Percentiles rank a stretch among this genome's conserved stretches.
phyloP scores from a whole-genome alignment of 805 yeast genomes.

The Kluyveromyces lactis region DNA sequence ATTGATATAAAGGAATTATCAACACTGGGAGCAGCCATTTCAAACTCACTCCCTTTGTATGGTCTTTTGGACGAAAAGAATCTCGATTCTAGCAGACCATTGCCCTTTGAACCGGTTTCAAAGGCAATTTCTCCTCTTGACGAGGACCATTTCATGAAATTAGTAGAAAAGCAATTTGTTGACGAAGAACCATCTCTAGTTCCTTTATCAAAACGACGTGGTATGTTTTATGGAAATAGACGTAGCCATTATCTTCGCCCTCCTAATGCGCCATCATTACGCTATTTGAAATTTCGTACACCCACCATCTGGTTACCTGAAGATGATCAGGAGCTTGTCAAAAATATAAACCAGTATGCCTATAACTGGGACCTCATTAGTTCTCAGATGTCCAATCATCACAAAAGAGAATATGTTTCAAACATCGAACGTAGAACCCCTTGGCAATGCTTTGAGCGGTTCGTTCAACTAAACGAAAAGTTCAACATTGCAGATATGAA shows the following conservation, averaged over 20 bases:
- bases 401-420: conserved; percentile 66
- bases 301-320: conserved; percentile 96
- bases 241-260: conserved; percentile 65
- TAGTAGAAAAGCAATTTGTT: conserved; percentile 40
- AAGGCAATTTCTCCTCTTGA: conserved; percentile 58
- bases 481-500: conserved; percentile 82
- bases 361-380: conserved; percentile 93
- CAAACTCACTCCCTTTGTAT: conserved; percentile 29
- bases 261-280: conserved; percentile 82
- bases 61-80: conserved; percentile 24
- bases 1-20: conserved; percentile 26
- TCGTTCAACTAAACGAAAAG: conserved; percentile 83
- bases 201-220: conserved; percentile 31
- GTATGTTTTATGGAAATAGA: conserved; percentile 41
- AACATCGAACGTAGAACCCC: conserved; percentile 94
- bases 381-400: conserved; percentile 60
- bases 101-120: conserved; percentile 50
- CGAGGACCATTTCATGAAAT: conserved; percentile 53
- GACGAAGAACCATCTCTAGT: conserved; percentile 33
- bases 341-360: conserved; percentile 74
- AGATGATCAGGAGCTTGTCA: conserved; percentile 75
- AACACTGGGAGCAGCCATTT: conserved; percentile 28
- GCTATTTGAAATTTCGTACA: conserved; percentile 71
- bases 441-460: conserved; percentile 98
- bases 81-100: conserved; percentile 18